Evolutionary conservation across 805 yeast genomes (phyloP).

Genomic region (Wickerhamomyces strasburgensis): DNA sequence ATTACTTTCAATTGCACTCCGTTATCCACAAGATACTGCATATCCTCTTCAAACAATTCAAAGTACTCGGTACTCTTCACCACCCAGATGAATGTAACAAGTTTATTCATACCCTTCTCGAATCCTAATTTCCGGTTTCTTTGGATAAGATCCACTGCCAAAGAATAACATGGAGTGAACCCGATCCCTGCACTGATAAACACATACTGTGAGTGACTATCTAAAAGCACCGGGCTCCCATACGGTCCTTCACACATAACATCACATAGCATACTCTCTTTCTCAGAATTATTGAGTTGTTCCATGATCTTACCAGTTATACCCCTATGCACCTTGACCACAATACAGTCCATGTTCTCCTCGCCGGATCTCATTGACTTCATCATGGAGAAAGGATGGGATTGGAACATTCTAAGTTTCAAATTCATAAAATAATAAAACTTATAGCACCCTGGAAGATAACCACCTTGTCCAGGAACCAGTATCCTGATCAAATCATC

Average conservation of each 20-base stretch:
- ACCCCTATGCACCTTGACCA: constrained; percentile 50
- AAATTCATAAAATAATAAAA: constrained; percentile 52
- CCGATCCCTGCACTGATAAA: constrained; percentile 49
- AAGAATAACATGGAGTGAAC: constrained; percentile 44
- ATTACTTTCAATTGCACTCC: constrained; percentile 19
- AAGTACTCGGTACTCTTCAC: constrained; percentile 48
- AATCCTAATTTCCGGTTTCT: constrained; percentile 9
- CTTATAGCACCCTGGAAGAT: constrained; percentile 49
- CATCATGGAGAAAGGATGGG: constrained; percentile 67
- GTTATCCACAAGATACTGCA: constrained; percentile 29
- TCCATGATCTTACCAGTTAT: constrained; percentile 39
- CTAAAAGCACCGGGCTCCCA: constrained; percentile 40
- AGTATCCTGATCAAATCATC: constrained; percentile 37
- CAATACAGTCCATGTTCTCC: constrained; percentile 31
- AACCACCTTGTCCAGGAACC: constrained; percentile 41
- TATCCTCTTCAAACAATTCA: constrained; percentile 42
- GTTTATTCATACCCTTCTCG: constrained; percentile 13
- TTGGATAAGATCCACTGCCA: constrained; percentile 29
- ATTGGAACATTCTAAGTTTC: constrained; percentile 42
- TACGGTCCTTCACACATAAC: constrained; percentile 60
- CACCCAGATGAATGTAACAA: constrained; percentile 57
- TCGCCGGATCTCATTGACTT: constrained; percentile 33
- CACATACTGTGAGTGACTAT: constrained; percentile 34
- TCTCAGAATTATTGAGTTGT: constrained; percentile 27
- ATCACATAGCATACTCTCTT: constrained; percentile 30